phyloP scores from a whole-genome alignment of 225 moss, liverwort and hornwort species.

The Marchantia paleacea region DNA sequence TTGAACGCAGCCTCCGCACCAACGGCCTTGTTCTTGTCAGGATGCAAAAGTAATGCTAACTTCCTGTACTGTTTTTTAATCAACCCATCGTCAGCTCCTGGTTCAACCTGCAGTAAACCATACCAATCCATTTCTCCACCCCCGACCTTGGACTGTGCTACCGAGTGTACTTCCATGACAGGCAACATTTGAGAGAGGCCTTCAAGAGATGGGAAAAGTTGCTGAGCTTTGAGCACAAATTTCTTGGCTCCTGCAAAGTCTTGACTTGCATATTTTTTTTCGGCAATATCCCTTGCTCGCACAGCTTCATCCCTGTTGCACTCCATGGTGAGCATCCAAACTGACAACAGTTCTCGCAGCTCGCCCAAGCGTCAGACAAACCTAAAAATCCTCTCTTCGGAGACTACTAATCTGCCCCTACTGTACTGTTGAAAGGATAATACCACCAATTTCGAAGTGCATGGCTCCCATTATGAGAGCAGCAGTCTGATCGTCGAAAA shows the following conservation, averaged over 20 bases:
- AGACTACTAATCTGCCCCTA: background rate
- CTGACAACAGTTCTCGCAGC: background rate
- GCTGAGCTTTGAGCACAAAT: slow-evolving; percentile 75
- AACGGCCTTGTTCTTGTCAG: slow-evolving; percentile 84
- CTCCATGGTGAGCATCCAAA: slow-evolving; percentile 55
- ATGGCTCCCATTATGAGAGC: background rate
- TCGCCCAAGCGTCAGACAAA: background rate
- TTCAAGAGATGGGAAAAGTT: slow-evolving; percentile 64
- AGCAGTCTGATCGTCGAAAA: background rate
- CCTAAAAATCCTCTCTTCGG: background rate
- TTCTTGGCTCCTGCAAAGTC: slow-evolving; percentile 86
- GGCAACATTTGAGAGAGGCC: slow-evolving; percentile 70
- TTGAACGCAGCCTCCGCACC: slow-evolving; percentile 96
- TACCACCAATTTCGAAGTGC: background rate
- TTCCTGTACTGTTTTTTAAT: slow-evolving; percentile 89
- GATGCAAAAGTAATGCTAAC: slow-evolving; percentile 77
- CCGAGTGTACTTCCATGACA: slow-evolving; percentile 80
- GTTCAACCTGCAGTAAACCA: slow-evolving; percentile 78
- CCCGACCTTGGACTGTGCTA: slow-evolving; percentile 69
- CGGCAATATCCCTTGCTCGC: slow-evolving; percentile 71
- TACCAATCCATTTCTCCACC: slow-evolving; percentile 84
- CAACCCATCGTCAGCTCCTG: slow-evolving; percentile 67
- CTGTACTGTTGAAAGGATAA: background rate
- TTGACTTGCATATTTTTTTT: slow-evolving; percentile 62
- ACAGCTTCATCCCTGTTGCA: slow-evolving; percentile 95